Conservation (phyloP, 805 yeast genomes). For the Candida golubevii region DNA sequence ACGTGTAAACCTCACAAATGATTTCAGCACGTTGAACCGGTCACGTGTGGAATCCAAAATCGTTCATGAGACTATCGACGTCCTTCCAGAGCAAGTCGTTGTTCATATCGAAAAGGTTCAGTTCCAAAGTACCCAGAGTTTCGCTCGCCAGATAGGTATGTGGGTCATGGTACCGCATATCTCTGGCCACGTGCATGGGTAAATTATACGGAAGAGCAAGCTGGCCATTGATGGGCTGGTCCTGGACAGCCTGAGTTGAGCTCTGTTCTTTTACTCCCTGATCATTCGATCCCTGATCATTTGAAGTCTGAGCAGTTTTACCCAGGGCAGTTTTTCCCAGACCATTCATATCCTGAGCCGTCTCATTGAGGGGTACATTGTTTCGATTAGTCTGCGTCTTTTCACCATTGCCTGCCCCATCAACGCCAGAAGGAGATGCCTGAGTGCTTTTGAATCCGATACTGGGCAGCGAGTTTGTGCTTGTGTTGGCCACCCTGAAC, state of each 20-base stretch:
- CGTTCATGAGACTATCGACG: conserved; percentile 85
- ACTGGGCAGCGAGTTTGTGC: conserved; percentile 31
- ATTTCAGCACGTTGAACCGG: neutral
- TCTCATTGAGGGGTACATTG: no score
- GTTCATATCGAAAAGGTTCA: conserved; percentile 44
- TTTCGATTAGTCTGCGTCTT: neutral
- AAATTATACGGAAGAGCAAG: no score
- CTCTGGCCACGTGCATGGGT: no score
- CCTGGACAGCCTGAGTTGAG: no score
- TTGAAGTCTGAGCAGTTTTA: neutral
- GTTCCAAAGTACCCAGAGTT: conserved; percentile 21
- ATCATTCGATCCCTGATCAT: neutral
- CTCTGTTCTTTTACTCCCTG: neutral
- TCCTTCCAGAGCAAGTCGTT: conserved; percentile 68
- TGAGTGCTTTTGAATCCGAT: conserved; percentile 6
- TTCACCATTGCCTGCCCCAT: neutral
- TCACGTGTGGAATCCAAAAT: conserved; percentile 76
- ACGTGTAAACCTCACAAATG: no score
- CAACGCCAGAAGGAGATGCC: neutral
- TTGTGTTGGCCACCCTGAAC: conserved; percentile 34
- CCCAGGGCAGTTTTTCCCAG: no score
- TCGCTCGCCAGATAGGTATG: neutral
- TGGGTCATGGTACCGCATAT: no score
- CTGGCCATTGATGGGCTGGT: no score
- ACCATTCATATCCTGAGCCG: no score